These are phyloP conservation scores for Geotrichum australiense DNA, from an alignment of 1,139 yeast genomes.

Conservation along the genomic window DNA sequence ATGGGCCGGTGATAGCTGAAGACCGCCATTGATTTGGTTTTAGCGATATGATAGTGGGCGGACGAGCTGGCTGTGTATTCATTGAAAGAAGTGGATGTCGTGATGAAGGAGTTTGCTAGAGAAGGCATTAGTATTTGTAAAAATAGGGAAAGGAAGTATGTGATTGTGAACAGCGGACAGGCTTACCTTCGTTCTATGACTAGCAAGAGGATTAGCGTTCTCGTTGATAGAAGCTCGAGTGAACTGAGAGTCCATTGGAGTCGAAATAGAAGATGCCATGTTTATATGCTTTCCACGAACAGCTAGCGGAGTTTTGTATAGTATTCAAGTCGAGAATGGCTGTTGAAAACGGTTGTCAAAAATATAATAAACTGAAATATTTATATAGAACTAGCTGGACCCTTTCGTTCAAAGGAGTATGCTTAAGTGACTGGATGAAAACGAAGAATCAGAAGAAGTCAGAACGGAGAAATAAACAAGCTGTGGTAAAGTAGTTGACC, in stretches of 20 bases:
- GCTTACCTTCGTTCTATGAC: conserved; percentile 17
- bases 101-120: background rate
- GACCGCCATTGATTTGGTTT: conserved; percentile 26
- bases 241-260: conserved; percentile 24
- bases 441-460: too few species aligned
- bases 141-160: background rate
- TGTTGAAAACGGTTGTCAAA: too few species aligned
- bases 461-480: too few species aligned
- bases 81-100: conserved; percentile 29
- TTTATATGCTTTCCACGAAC: background rate
- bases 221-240: conserved; percentile 27
- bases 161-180: background rate
- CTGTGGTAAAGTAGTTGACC: too few species aligned
- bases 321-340: too few species aligned
- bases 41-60: conserved; percentile 20
- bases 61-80: conserved; percentile 23
- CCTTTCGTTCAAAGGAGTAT: too few species aligned
- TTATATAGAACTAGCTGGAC: too few species aligned
- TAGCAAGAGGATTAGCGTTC: conserved; percentile 20
- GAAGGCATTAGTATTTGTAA: conserved; percentile 7
- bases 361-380: too few species aligned
- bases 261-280: conserved; percentile 21
- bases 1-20: conserved; percentile 9
- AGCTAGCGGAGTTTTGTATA: too few species aligned
- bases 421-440: too few species aligned